Evolutionary conservation across 1,284 basidiomycete genomes (phyloP), one percentile per base, ranked within the genome.

Genomic region (Pseudozyma hubeiensis): DNA sequence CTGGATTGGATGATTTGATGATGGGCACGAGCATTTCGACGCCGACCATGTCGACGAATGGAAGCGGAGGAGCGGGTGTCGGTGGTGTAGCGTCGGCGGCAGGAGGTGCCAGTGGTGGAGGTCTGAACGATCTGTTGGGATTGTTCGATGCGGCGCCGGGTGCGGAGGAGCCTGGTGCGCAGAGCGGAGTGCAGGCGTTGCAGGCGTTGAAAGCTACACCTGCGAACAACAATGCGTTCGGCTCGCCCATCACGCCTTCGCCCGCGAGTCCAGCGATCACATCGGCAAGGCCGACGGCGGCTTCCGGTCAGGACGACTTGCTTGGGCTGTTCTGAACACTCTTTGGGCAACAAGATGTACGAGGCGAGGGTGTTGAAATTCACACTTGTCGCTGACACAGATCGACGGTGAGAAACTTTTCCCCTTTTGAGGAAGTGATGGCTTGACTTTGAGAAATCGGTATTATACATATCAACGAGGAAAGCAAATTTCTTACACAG

Each of bases 1-100:
- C 77, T 5, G 79, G 77, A n/a, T 39, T 81, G 45, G 79, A 80
- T 33, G 80, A 79, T 37, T 43, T 81, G 34, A 75, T 81, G 58
- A 64, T 69, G 53, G 63, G 54, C 14, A 30, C 70, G 5, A 54
- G 50, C 33, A 57, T 63, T 17, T 58, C 59, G 13, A 54, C 69
- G 6, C 58, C 58, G 2, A 37, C 53, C 34, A n/a, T 35, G 39
- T 33, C 48, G 1, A 39, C 44, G 13, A 31, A n/a, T 13, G 56
- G 53, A 8, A 54, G 43, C 8, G 49, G 53, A 7, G 60, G 37
- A 16, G 45, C 47, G 30, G 37, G 63, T 11, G 17, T 41, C 33
- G 39, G 43, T 8, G 40, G 46, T 2, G 24, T 53, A 30, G 34
- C 34, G 24, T 24, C 43, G 17, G 33, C 30, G 13, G 34, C 43